Evolutionary conservation across 768 basidiomycete species (phyloP).

Genomic region (Calocybe indica): DNA sequence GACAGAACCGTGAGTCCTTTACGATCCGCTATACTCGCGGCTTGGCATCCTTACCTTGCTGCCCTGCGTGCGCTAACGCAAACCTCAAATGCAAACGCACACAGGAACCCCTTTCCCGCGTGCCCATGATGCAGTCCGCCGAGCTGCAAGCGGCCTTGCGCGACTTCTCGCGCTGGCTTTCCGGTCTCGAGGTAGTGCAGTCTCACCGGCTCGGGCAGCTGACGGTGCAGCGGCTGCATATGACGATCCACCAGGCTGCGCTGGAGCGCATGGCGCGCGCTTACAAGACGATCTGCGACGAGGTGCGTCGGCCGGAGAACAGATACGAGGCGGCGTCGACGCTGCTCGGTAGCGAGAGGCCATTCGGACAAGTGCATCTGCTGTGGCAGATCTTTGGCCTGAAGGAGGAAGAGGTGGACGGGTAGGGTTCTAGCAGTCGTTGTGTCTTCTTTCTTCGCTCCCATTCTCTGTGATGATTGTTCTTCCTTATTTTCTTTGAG

Average conservation of each 20-base stretch:
- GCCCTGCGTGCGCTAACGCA: background rate
- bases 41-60: background rate
- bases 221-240: constrained; percentile 57
- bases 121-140: constrained; percentile 59
- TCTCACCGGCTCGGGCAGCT: constrained; percentile 77
- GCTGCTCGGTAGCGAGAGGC: constrained; percentile 74
- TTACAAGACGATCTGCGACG: constrained; percentile 71
- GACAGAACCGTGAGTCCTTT: constrained; percentile 26
- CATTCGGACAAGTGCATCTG: constrained; percentile 72
- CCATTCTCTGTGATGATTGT: no score
- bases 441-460: no score
- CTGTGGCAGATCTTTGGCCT: constrained; percentile 78
- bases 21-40: constrained; percentile 7
- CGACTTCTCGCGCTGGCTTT: constrained; percentile 81
- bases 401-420: constrained; percentile 29
- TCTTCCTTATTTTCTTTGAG: no score
- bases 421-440: no score
- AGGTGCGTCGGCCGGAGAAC: constrained; percentile 69
- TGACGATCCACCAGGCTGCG: constrained; percentile 70
- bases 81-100: background rate
- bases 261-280: constrained; percentile 60
- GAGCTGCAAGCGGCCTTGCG: constrained; percentile 58
- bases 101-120: constrained; percentile 68
- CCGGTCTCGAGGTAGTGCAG: constrained; percentile 72
- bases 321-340: constrained; percentile 91